phyloP scores from a whole-genome alignment of 2,329 filamentous ascomycete species.

The Sporothrix protearum region DNA sequence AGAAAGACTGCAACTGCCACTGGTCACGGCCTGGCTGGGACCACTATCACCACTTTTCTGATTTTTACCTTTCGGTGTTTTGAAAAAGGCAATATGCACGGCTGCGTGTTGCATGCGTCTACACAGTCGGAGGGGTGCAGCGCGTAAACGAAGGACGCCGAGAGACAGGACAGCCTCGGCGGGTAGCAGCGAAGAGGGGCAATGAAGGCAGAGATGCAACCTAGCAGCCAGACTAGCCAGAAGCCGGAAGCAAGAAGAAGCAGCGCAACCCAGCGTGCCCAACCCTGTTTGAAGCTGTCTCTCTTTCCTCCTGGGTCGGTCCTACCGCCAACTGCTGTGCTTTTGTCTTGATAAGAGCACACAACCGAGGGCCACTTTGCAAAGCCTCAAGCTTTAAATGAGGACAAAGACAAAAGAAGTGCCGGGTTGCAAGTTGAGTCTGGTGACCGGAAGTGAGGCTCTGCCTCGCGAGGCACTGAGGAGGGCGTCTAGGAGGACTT shows the following conservation, averaged over 20 bases:
- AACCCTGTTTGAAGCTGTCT: background rate
- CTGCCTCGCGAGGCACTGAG: background rate
- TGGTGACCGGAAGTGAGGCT: slow-evolving; percentile 3
- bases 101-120: background rate
- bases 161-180: background rate
- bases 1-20: background rate
- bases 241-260: background rate
- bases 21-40: background rate
- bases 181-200: background rate
- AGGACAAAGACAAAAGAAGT: background rate
- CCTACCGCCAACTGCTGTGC: background rate
- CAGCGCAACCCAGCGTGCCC: background rate
- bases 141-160: background rate
- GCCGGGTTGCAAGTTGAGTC: background rate
- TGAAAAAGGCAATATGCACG: background rate
- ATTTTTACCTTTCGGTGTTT: background rate
- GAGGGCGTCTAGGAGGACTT: background rate
- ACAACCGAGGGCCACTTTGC: background rate
- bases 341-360: background rate
- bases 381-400: background rate
- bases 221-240: background rate
- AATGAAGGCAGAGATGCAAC: background rate
- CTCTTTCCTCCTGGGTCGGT: background rate
- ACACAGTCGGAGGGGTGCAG: background rate
- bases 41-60: background rate